Base-by-base conservation (phyloP, 2,329 filamentous ascomycete species). In the Harringtonia aguacate region DNA sequence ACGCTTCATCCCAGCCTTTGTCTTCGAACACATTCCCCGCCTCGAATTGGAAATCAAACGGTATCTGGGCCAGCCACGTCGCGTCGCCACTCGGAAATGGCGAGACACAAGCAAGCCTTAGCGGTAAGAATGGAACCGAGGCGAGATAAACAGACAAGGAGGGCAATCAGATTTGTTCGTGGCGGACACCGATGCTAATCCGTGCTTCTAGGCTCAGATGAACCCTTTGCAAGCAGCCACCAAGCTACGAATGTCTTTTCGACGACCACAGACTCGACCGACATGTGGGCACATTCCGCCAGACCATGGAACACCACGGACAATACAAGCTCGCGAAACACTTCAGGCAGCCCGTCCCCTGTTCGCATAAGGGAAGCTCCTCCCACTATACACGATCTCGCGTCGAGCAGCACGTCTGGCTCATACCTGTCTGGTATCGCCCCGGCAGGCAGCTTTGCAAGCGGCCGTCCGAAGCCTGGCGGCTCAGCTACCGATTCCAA, bases 281-380 rank as follows among this genome's bases (percentile, higher is more conserved):
- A 29, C 29, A 36, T 46, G 4, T 50, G 48, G 48, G 18, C 44
- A 30, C 33, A 72, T 75, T 52, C 70, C 6, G 8, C 46, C 13
- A 64, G 70, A 31, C 72, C 75, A 15, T 87, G 83, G 83, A 73
- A 72, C 50, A 62, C 67, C 47, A 61, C 67, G 21, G 73, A 77
- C 37, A 62, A 59, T 34, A 61, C 65, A 13, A 62, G 66, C 33
- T 59, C 63, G 3, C 57, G 70, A 33, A 63, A 67, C 9, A 63
- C 64, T 36, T 69, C 71, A 30, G 69, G 69, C 45, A 75, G 67
- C 50, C 72, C 72, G 29, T 83, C 81, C 14, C 79, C 81, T 4
- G 70, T 71, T 36, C 68, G 74, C 45, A 67, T 68, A 29, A 70
- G 76, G 48, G 66, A 74, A 35, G 66, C 61, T 10, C 28, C 33